Conservation (phyloP, 805 yeast species). For the Wickerhamiella hasegawae region DNA sequence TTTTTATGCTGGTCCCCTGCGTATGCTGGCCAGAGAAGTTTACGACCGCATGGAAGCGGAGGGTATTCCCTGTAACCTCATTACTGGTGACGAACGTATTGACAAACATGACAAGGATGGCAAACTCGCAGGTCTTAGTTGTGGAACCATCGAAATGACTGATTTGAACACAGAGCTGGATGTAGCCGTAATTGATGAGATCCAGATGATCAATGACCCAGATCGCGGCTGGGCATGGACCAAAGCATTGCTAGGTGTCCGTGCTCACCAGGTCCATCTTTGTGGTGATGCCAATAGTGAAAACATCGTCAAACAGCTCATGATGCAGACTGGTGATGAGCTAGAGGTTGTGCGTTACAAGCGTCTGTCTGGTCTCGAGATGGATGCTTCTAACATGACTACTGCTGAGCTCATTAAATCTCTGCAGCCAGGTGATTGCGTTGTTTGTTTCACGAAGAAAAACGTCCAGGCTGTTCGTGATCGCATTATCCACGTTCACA, state of each 20-base stretch:
- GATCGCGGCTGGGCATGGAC: conserved; percentile 92
- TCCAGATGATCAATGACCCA: conserved; percentile 79
- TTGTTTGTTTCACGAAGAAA: conserved; percentile 71
- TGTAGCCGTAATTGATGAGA: conserved; percentile 85
- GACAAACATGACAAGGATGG: conserved; percentile 51
- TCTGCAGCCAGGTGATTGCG: conserved; percentile 64
- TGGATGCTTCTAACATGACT: conserved; percentile 26
- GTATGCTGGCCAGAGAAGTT: conserved; percentile 82
- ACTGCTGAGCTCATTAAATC: conserved; percentile 22
- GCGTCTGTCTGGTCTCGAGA: conserved; percentile 55
- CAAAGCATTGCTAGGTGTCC: conserved; percentile 70
- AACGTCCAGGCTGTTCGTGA: conserved; percentile 54
- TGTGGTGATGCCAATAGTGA: conserved; percentile 89
- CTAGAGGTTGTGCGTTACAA: conserved; percentile 54
- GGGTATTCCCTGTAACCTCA: conserved; percentile 58
- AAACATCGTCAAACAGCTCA: conserved; percentile 44
- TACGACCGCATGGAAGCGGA: conserved; percentile 61
- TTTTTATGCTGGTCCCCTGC: conserved; percentile 84
- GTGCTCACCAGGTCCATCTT: conserved; percentile 71
- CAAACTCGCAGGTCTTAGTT: conserved; percentile 53
- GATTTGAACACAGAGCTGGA: conserved; percentile 56
- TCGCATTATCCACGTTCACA: conserved; percentile 46
- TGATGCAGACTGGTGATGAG: conserved; percentile 62
- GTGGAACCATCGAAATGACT: conserved; percentile 91
- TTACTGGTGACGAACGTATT: conserved; percentile 92